phyloP scores from a whole-genome alignment of 2,329 filamentous ascomycete genomes.

The Hirsutella minnesotensis region DNA sequence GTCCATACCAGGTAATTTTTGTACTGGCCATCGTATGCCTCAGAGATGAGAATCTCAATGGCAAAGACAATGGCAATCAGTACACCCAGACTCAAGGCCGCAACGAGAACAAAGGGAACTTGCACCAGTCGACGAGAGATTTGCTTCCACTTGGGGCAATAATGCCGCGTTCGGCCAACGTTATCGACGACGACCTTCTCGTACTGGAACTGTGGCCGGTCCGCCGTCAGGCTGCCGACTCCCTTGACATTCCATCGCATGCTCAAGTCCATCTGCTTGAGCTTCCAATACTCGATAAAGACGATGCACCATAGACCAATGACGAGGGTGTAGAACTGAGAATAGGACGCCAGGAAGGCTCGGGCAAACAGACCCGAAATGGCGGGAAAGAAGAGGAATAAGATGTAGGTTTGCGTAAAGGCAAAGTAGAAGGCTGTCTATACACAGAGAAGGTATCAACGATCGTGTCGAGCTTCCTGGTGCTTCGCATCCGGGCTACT shows the following conservation, averaged over 20 bases:
- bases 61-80: conserved; percentile 60
- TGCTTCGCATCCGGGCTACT: not conserved
- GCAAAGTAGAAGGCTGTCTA: conserved; percentile 70
- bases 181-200: conserved; percentile 51
- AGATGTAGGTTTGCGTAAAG: conserved; percentile 67
- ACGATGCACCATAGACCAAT: conserved; percentile 60
- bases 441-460: not conserved
- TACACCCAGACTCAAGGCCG: conserved; percentile 46
- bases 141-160: conserved; percentile 54
- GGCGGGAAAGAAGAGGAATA: conserved; percentile 59
- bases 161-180: conserved; percentile 47
- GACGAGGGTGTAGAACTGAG: conserved; percentile 53
- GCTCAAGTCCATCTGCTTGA: conserved; percentile 58
- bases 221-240: conserved; percentile 54
- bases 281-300: conserved; percentile 73
- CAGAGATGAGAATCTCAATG: conserved; percentile 64
- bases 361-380: conserved; percentile 56
- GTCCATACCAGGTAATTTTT: conserved; percentile 47
- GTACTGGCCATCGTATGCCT: conserved; percentile 59
- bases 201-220: conserved; percentile 51
- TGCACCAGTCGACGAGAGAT: conserved; percentile 55
- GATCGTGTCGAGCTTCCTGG: not conserved
- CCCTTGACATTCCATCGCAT: conserved; percentile 63
- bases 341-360: conserved; percentile 58
- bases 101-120: conserved; percentile 53